Evolutionary conservation across 2,329 filamentous ascomycete genomes (phyloP).

Genomic region (Huntiella omanensis): DNA sequence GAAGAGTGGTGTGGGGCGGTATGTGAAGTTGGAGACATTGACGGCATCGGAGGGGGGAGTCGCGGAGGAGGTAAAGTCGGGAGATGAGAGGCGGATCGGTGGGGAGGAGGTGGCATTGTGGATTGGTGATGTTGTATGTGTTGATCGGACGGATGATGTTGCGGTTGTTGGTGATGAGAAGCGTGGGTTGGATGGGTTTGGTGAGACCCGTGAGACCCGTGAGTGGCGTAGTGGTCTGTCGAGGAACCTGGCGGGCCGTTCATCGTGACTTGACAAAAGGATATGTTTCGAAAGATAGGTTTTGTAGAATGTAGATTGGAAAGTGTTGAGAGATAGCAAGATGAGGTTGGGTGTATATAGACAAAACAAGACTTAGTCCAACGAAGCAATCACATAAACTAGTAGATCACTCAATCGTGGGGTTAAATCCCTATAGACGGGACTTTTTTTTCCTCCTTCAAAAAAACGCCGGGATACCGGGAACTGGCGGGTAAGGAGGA

Average conservation of each 20-base stretch:
- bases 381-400: too few relatives aligned
- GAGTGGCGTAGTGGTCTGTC: background rate
- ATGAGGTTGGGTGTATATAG: too few relatives aligned
- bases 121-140: slow-evolving; percentile 1
- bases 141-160: background rate
- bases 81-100: slow-evolving; percentile 3
- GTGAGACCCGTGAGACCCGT: background rate
- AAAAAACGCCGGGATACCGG: too few relatives aligned
- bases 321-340: too few relatives aligned
- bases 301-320: too few relatives aligned
- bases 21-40: background rate
- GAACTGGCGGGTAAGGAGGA: background rate
- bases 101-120: background rate
- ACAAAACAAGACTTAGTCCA: too few relatives aligned
- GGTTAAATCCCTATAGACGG: too few relatives aligned
- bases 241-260: too few relatives aligned
- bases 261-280: too few relatives aligned
- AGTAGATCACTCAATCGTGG: too few relatives aligned
- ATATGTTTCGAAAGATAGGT: too few relatives aligned
- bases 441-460: too few relatives aligned
- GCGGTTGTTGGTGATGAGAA: background rate
- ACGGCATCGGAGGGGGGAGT: slow-evolving; percentile 1
- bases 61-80: slow-evolving; percentile 1
- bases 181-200: background rate
- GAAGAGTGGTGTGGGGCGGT: background rate